Evolutionary conservation across 495 filamentous ascomycete genomes (phyloP).

Genomic region (Clohesyomyces aquaticus): DNA sequence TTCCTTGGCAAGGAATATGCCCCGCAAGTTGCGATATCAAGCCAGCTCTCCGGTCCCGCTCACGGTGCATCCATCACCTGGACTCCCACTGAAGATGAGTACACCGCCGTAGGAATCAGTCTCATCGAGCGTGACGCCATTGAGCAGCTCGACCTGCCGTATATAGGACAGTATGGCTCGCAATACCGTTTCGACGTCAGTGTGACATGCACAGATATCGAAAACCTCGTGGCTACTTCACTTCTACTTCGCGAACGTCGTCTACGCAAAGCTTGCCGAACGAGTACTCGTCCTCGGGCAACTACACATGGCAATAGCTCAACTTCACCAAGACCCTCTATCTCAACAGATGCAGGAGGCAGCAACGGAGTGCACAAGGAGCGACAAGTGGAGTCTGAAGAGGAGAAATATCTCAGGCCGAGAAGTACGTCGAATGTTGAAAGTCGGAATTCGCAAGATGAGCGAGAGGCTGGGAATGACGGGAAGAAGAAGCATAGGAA

Average conservation of each 20-base stretch:
- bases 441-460: not conserved
- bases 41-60: not conserved
- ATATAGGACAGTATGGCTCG: not conserved
- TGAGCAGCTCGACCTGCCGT: not conserved
- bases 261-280: not conserved
- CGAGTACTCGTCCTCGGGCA: not conserved
- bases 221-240: not conserved
- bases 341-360: not conserved
- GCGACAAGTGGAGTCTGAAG: not conserved
- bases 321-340: not conserved
- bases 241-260: not conserved
- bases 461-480: not conserved
- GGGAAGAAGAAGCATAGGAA: conserved; percentile 1
- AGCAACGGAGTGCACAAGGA: not conserved
- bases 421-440: not conserved
- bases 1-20: not conserved
- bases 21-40: not conserved
- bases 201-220: not conserved
- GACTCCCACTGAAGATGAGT: not conserved
- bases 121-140: not conserved
- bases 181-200: not conserved
- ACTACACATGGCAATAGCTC: not conserved
- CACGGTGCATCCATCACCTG: not conserved
- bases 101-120: not conserved
- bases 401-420: not conserved